Conservation (phyloP, 1,139 yeast genomes). For the Zygosaccharomyces pseudobailii region DNA sequence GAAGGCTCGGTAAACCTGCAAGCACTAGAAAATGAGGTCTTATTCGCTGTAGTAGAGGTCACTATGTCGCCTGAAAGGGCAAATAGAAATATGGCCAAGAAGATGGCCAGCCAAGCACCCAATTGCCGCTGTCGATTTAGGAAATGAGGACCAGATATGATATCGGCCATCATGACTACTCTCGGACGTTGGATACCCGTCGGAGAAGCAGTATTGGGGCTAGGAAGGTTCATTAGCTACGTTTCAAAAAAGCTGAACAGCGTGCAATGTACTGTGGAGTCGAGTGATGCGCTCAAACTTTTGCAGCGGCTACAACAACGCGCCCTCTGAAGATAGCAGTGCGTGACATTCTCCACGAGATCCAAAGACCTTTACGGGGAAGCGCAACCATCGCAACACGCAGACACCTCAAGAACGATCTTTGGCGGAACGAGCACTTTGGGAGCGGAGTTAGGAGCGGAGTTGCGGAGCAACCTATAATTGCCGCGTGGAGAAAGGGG, state of each 20-base stretch:
- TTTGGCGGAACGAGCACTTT: background rate
- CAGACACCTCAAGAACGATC: background rate
- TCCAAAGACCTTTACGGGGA: background rate
- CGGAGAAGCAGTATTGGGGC: background rate
- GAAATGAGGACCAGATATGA: too few relatives aligned
- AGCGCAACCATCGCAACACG: background rate
- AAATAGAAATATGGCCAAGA: background rate
- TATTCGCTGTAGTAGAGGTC: background rate
- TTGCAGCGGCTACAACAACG: background rate
- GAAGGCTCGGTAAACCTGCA: background rate
- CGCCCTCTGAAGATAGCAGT: background rate
- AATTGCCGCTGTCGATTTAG: too few relatives aligned
- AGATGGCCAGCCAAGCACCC: too few relatives aligned
- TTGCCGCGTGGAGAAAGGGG: background rate
- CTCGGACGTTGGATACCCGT: background rate
- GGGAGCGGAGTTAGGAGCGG: background rate
- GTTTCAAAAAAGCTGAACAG: slow-evolving; percentile 2
- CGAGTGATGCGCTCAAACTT: background rate
- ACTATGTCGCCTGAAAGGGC: background rate
- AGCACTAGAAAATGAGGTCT: background rate
- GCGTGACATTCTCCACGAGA: background rate
- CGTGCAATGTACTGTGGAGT: slow-evolving; percentile 6
- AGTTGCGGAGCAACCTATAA: background rate
- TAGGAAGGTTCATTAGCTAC: background rate
- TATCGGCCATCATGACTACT: too few relatives aligned